phyloP scores from a whole-genome alignment of 768 basidiomycete genomes.

The Cystobasidium onofrii region DNA sequence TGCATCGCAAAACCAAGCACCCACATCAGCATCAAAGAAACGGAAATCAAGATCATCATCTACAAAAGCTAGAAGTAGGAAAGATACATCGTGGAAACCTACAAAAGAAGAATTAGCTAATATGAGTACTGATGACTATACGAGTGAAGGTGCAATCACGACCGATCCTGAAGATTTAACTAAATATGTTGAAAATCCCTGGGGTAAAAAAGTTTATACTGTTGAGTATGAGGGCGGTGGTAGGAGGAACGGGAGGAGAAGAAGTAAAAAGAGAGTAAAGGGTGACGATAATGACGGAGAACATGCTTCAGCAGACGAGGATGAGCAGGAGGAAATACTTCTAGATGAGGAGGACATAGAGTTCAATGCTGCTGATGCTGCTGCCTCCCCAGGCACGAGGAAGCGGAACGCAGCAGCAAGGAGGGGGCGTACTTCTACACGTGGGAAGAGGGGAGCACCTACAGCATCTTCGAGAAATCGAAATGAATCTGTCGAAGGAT shows the following conservation, averaged over 20 bases:
- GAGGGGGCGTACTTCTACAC: background rate
- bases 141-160: background rate
- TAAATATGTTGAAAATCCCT: slow-evolving; percentile 4
- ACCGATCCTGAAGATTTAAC: slow-evolving; percentile 13
- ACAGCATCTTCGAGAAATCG: background rate
- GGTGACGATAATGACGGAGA: slow-evolving; percentile 26
- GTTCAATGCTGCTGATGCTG: background rate
- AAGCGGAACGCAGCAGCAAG: background rate
- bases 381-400: background rate
- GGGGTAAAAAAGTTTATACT: slow-evolving; percentile 12
- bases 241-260: background rate
- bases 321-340: slow-evolving; percentile 27
- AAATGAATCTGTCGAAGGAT: background rate
- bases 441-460: background rate
- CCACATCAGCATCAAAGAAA: background rate
- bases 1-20: background rate
- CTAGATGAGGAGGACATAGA: slow-evolving; percentile 1
- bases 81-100: slow-evolving; percentile 1
- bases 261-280: slow-evolving; percentile 31
- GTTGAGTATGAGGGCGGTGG: background rate
- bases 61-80: background rate
- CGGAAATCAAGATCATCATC: background rate
- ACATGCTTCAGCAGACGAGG: slow-evolving; percentile 18
- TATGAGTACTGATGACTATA: slow-evolving; percentile 13
- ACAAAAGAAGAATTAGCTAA: slow-evolving; percentile 4